Evolutionary conservation across 2,329 filamentous ascomycete species (phyloP), one percentile per base, ranked within the genome.

Genomic region (Talaromyces sp.): DNA sequence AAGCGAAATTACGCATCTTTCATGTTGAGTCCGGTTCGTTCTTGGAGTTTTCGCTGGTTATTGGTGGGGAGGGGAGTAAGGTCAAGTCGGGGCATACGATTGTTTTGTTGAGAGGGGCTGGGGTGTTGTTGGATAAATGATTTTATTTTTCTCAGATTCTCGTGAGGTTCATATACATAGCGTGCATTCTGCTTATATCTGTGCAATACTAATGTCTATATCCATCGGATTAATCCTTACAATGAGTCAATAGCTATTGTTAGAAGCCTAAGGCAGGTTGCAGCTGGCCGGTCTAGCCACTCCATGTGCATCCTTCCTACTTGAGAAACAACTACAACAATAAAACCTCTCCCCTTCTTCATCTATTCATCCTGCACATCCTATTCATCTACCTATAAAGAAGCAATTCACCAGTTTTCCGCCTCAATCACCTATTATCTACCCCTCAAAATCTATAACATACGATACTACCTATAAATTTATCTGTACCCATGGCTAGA

Each of bases 1-100:
- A 88, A 70, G 87, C 91, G 60, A 88, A 88, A 73, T 72, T 99
- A 63, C 78, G 94, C 8, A 85, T 99, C 0, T 99, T 96, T 68
- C 92, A 97, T 70, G 89, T 99, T 0, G 92, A 99, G 70, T 89
- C 88, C 0, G 94, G 94, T 0, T 79, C 91, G 59, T 73, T 99
- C 62, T 73, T 99, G 62, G 92, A 94, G 60, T 99, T 95, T 67
- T 85, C 83, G 22, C 92, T 97, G 74, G 92, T 93, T 78, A 79
- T 96, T 57, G 91, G 91, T 4, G 79, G 80, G 54, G 81, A 80
- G 13, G 39, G 31, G 21, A 46, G 36, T 36, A 70, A 67, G 28
- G 78, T 95, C 59, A 84, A 84, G 63, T 92, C 84, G 64, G 94
- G 94, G 1, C 93, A 99, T 70, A 97, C 91, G 10, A 84, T 99